Percentiles rank a stretch among this genome's conserved stretches.
These are phyloP conservation scores for Cystobasidium slooffiae DNA, from an alignment of 1,284 basidiomycete genomes.

Conservation along the genomic window DNA sequence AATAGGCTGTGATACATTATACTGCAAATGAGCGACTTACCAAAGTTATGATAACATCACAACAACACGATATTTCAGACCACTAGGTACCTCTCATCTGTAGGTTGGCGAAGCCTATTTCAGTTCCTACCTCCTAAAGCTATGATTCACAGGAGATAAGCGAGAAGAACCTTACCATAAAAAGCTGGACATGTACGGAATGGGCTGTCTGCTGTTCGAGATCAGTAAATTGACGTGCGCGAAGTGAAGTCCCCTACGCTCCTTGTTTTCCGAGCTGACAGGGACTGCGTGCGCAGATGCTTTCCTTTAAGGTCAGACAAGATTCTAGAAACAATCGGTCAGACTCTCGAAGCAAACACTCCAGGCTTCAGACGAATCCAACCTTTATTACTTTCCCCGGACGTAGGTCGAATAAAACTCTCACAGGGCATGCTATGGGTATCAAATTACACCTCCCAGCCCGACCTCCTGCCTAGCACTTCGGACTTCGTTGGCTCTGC, in stretches of 20 bases:
- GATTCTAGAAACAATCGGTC: conserved; percentile 12
- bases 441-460: conserved; percentile 18
- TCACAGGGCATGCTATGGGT: conserved; percentile 16
- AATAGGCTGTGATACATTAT: conserved; percentile 6
- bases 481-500: conserved; percentile 22
- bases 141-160: conserved; percentile 25
- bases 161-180: conserved; percentile 18
- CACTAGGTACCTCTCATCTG: conserved; percentile 27
- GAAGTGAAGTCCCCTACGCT: conserved; percentile 1
- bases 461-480: conserved; percentile 22
- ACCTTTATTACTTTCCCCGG: conserved; percentile 17
- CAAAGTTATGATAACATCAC: background rate
- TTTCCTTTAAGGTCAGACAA: conserved; percentile 14
- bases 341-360: conserved; percentile 17
- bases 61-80: conserved; percentile 16
- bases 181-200: conserved; percentile 35
- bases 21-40: background rate
- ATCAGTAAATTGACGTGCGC: conserved; percentile 26
- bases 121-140: conserved; percentile 3
- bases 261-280: conserved; percentile 3
- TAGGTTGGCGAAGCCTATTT: conserved; percentile 15
- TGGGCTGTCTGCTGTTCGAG: conserved; percentile 35
- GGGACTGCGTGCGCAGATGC: conserved; percentile 1
- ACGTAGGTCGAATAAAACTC: conserved; percentile 14
- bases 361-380: conserved; percentile 30